Base-by-base conservation (phyloP, 2,329 filamentous ascomycete species). In the Aspergillus eucalypticola region DNA sequence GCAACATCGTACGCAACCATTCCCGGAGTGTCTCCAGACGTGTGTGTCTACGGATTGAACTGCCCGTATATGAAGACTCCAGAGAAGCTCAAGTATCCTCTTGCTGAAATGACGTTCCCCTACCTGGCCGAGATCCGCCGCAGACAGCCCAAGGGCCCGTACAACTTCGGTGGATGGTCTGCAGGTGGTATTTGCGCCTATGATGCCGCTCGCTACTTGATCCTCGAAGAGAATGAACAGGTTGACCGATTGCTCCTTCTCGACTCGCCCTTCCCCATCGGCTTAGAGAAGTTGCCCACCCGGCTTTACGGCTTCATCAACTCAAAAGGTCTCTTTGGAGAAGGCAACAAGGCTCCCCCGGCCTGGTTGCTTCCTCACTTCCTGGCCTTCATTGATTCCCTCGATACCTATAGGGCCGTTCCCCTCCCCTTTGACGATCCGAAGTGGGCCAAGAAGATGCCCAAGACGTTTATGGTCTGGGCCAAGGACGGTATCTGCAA, bases 131-230 rank as follows among this genome's bases (percentile, higher is more conserved):
- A 82, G 59, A 76, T 83, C 35, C 77, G 75, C 3, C 77, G 77
- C n/a, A 74, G 80, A 23, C 79, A 84, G 63, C 77, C 81, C 4
- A 72, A 74, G 11, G 79, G 80, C 0, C 87, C 88, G 0, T 91
- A 90, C 74, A 82, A 83, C 54, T 75, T 92, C 1, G 84, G 86
- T 15, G 90, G 90, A 23, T 92, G 89, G 90, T 90, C 86, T n/a
- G 89, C 88, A 1, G 90, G 90, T 25, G 89, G 90, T 38, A 88
- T 91, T 51, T 87, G 88, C 60, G 88, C 89, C 44, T 91, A 85
- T 68, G 86, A 90, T 66, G 86, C 87, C 8, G 83, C 86, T 65
- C 83, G 83, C 56, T 84, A 88, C 63, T 80, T 90, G 15, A 81
- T 81, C 60, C 66, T 61, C 38, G 66, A 82, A 62, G 81, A 80